These are phyloP conservation scores for Lactarius evosmus DNA, from an alignment of 768 basidiomycete species.

Conservation along the genomic window DNA sequence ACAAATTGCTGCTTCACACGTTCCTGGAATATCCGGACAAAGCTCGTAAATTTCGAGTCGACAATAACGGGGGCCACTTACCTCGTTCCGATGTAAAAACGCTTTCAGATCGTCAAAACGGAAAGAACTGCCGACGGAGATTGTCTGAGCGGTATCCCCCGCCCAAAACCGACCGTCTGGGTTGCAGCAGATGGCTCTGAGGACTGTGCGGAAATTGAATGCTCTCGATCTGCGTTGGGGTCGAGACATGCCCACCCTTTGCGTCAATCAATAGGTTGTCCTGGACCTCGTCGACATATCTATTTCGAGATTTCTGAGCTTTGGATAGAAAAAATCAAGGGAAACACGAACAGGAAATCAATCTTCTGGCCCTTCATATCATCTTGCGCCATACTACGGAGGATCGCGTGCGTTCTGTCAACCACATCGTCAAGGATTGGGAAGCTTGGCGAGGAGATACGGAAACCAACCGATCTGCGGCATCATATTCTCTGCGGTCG, in stretches of 20 bases:
- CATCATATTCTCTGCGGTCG: slow-evolving; percentile 46
- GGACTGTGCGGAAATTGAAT: slow-evolving; percentile 39
- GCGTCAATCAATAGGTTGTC: slow-evolving; percentile 68
- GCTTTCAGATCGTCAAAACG: slow-evolving; percentile 68
- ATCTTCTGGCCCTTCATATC: slow-evolving; percentile 17
- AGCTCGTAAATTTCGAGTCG: not conserved
- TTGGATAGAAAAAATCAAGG: not conserved
- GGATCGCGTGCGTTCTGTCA: slow-evolving; percentile 23
- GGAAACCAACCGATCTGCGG: slow-evolving; percentile 53
- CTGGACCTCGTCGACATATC: slow-evolving; percentile 68
- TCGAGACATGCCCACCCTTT: slow-evolving; percentile 41
- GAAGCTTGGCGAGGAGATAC: not conserved
- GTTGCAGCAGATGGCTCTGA: slow-evolving; percentile 58
- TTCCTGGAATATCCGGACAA: not conserved
- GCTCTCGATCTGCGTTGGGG: too few relatives aligned
- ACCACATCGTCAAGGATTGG: not conserved
- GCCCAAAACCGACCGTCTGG: slow-evolving; percentile 75
- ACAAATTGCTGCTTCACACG: slow-evolving; percentile 2
- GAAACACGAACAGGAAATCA: slow-evolving; percentile 7
- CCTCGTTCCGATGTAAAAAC: slow-evolving; percentile 60
- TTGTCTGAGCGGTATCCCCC: slow-evolving; percentile 75
- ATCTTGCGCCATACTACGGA: slow-evolving; percentile 7
- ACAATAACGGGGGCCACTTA: slow-evolving; percentile 26
- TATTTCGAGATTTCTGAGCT: slow-evolving; percentile 29
- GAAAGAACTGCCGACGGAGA: slow-evolving; percentile 67